These are phyloP conservation scores for Sarocladiaceae sp. DNA, from an alignment of 2,329 filamentous ascomycete genomes.

Conservation along the genomic window DNA sequence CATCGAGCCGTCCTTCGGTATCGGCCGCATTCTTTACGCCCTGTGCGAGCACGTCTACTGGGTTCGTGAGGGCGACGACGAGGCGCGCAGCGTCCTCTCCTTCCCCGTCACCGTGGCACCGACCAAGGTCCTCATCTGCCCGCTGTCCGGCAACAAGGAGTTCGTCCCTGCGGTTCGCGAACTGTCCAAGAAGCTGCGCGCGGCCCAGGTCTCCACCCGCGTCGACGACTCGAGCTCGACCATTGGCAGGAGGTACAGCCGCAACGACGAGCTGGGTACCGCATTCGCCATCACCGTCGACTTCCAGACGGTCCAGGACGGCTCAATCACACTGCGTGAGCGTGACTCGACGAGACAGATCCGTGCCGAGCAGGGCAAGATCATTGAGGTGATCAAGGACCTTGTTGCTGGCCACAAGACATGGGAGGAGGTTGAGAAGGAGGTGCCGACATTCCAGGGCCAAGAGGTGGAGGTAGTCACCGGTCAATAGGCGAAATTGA, in stretches of 20 bases:
- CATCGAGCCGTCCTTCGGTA: conserved; percentile 96
- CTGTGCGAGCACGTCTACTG: conserved; percentile 95
- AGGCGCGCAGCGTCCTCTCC: conserved; percentile 65
- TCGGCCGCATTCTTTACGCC: conserved; percentile 88
- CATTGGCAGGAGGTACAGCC: conserved; percentile 90
- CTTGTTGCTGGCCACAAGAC: conserved; percentile 42
- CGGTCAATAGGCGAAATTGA: conserved; percentile 21
- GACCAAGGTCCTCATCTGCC: conserved; percentile 89
- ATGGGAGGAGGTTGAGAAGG: conserved; percentile 64
- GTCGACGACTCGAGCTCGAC: conserved; percentile 86
- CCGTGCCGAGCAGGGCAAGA: conserved; percentile 72
- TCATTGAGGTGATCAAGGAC: conserved; percentile 66
- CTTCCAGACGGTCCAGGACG: conserved; percentile 89
- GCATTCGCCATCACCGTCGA: conserved; percentile 91
- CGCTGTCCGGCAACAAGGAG: conserved; percentile 71
- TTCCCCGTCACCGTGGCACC: conserved; percentile 68
- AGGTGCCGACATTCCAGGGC: conserved; percentile 78
- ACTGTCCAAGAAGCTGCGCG: conserved; percentile 70
- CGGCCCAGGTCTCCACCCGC: conserved; percentile 71
- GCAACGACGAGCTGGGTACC: conserved; percentile 94
- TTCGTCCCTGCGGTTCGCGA: conserved; percentile 73
- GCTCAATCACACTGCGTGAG: conserved; percentile 80
- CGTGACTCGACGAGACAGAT: conserved; percentile 89
- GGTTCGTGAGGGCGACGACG: conserved; percentile 65
- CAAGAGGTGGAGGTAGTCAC: conserved; percentile 53